phyloP scores from a whole-genome alignment of 1,139 yeast genomes.

The Yamadazyma aaseri region DNA sequence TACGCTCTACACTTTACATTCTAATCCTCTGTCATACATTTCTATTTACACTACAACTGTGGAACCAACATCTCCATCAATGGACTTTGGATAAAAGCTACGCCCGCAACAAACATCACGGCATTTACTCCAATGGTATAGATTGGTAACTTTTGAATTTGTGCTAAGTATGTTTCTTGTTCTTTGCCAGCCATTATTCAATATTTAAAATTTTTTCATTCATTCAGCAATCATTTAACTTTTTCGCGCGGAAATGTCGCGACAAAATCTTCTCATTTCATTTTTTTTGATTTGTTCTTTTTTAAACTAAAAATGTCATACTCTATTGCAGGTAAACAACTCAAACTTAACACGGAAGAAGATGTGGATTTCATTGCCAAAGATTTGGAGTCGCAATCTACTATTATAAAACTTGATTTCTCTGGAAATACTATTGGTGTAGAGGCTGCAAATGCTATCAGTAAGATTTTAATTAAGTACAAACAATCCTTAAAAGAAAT shows the following conservation, averaged over 20 bases:
- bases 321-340: constrained; percentile 74
- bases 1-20: too few relatives aligned
- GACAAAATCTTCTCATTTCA: too few relatives aligned
- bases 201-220: too few relatives aligned
- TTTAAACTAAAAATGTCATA: constrained; percentile 15
- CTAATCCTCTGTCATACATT: too few relatives aligned
- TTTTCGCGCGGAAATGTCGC: too few relatives aligned
- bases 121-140: constrained; percentile 65
- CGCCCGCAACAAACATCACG: constrained; percentile 67
- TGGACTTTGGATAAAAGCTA: constrained; percentile 72
- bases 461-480: constrained; percentile 55
- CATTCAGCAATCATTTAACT: too few relatives aligned
- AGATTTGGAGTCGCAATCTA: constrained; percentile 12
- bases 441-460: constrained; percentile 76
- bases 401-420: constrained; percentile 64
- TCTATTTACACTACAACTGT: constrained; percentile 43
- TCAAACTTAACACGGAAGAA: constrained; percentile 69
- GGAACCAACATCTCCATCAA: constrained; percentile 82
- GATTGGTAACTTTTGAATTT: constrained; percentile 59
- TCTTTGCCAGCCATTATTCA: constrained; percentile 28
- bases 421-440: constrained; percentile 95
- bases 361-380: constrained; percentile 51
- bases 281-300: neutral
- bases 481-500: constrained; percentile 57
- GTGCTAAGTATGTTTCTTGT: constrained; percentile 41